Percentiles rank a stretch among this genome's conserved stretches.
Evolutionary conservation across 208 protist genomes (phyloP).

Genomic region (Crithidia mellificae): DNA sequence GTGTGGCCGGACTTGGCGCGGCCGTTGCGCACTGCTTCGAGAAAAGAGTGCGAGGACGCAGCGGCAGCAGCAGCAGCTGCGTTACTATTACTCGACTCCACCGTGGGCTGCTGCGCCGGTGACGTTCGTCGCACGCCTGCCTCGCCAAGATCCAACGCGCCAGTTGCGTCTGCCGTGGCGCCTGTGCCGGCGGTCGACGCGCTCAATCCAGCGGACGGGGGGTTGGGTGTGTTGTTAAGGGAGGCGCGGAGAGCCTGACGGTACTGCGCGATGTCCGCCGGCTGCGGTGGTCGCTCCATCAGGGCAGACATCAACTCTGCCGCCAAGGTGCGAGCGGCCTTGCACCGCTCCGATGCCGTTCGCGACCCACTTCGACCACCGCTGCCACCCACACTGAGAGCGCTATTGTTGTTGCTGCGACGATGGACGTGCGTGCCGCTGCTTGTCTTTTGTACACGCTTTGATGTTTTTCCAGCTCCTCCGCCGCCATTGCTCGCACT

Average conservation of each 20-base stretch:
- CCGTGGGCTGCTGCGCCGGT: neutral
- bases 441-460: neutral
- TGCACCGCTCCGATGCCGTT: constrained; percentile 34
- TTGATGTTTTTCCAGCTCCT: neutral
- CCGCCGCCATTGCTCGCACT: neutral
- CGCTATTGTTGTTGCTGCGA: neutral
- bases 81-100: too few relatives aligned
- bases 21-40: constrained; percentile 26
- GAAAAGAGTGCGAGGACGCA: constrained; percentile 14
- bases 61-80: neutral
- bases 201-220: neutral
- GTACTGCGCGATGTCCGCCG: constrained; percentile 26
- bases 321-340: constrained; percentile 42
- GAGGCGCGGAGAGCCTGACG: constrained; percentile 6
- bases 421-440: neutral
- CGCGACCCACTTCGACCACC: neutral
- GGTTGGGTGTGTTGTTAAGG: neutral
- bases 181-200: too few relatives aligned
- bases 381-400: neutral
- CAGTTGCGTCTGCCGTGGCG: too few relatives aligned
- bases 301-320: constrained; percentile 57
- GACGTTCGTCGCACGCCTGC: neutral
- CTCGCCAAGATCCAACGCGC: neutral
- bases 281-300: constrained; percentile 44
- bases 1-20: constrained; percentile 6